phyloP scores from a whole-genome alignment of 305 asterid species.

The Coffea humblotiana region DNA sequence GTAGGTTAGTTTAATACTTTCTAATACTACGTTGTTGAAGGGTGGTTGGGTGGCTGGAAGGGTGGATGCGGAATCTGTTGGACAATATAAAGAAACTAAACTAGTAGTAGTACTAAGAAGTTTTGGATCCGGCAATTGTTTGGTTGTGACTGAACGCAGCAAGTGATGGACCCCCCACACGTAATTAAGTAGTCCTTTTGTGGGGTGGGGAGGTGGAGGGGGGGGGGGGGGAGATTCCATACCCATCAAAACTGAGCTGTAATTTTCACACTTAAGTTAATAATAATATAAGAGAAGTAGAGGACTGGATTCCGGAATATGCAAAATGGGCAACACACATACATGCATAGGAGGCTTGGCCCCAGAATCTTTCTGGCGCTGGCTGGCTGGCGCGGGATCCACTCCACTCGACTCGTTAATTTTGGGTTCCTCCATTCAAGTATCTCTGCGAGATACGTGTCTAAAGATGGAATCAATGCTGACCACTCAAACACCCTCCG shows the following conservation, averaged over 20 bases:
- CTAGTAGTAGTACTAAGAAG: too few species aligned
- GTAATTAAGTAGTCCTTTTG: too few species aligned
- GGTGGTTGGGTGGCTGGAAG: background rate
- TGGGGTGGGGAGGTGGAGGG: too few species aligned
- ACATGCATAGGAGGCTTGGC: background rate
- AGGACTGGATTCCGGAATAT: constrained; percentile 28
- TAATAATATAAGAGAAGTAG: too few species aligned
- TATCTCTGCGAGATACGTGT: too few species aligned
- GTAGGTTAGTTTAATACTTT: too few species aligned
- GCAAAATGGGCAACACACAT: constrained; percentile 18
- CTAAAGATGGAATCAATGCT: too few species aligned
- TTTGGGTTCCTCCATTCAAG: too few species aligned
- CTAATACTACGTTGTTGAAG: background rate
- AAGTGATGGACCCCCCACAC: too few species aligned
- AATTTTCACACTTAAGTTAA: background rate
- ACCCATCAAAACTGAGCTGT: background rate
- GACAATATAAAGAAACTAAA: too few species aligned
- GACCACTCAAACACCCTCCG: background rate
- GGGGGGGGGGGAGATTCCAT: constrained; percentile 14
- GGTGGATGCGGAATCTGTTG: background rate
- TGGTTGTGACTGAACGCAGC: background rate
- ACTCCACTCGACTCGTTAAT: background rate
- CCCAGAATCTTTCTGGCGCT: constrained; percentile 42
- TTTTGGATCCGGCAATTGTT: background rate
- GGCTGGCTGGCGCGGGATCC: constrained; percentile 16